These are phyloP conservation scores for Kitagawia praeruptora DNA, from an alignment of 129 eudicot genomes.

Conservation along the genomic window DNA sequence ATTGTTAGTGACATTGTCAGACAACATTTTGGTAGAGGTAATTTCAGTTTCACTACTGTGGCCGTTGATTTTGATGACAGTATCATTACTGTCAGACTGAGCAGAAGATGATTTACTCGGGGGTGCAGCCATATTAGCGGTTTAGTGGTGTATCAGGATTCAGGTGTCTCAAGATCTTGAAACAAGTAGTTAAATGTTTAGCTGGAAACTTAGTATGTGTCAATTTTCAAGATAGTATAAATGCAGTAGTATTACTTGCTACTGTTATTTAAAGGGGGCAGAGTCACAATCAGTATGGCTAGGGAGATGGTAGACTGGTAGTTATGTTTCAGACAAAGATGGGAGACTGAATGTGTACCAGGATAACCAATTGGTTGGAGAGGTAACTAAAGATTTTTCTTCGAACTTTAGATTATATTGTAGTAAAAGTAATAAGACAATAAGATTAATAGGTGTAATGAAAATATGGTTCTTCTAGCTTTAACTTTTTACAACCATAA, in stretches of 20 bases:
- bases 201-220: not conserved
- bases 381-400: not conserved
- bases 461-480: not conserved
- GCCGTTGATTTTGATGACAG: not conserved
- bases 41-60: conserved; percentile 9
- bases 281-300: not conserved
- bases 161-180: not conserved
- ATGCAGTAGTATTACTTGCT: not conserved
- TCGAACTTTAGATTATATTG: not conserved
- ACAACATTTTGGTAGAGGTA: not conserved
- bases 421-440: not conserved
- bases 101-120: not conserved
- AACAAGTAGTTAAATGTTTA: not conserved
- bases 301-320: not conserved
- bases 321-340: not conserved
- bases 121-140: not conserved
- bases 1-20: conserved; percentile 16
- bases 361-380: not conserved
- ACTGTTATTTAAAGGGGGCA: not conserved
- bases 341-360: not conserved
- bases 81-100: not conserved
- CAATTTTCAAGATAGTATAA: not conserved
- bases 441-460: not conserved
- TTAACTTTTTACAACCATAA: not conserved
- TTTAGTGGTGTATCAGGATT: not conserved